Conservation (phyloP, 148 eudicot species). For the Beta vulgaris region DNA sequence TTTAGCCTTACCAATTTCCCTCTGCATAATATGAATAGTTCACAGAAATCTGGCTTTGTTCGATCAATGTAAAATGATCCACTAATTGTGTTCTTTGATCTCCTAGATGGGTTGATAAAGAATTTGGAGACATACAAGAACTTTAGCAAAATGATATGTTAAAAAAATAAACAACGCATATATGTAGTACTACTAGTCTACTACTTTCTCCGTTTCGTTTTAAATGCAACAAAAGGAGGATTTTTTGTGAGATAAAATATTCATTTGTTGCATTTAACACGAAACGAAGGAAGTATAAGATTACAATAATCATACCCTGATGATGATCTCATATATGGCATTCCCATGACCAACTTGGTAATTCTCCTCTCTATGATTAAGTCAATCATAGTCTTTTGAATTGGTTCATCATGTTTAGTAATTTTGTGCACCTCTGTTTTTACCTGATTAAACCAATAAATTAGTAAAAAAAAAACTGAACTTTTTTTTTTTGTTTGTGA, state of each 20-base stretch:
- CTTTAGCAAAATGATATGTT: not conserved
- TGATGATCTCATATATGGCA: conserved; percentile 52
- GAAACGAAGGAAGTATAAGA: not conserved
- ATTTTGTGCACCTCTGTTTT: conserved; percentile 51
- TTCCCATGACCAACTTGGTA: conserved; percentile 64
- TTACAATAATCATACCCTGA: conserved; percentile 41
- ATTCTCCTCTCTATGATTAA: conserved; percentile 41
- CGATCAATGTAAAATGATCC: conserved; percentile 46
- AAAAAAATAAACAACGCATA: no score
- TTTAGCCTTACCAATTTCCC: conserved; percentile 55
- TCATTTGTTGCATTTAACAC: no score
- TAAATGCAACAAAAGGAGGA: no score
- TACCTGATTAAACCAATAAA: conserved; percentile 36
- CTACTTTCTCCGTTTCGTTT: no score
- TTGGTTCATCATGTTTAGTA: conserved; percentile 47
- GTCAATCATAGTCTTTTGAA: conserved; percentile 46
- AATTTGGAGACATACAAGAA: not conserved
- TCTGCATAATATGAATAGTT: conserved; percentile 43
- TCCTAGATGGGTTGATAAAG: conserved; percentile 36
- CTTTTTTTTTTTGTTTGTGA: no score
- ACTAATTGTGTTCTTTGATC: conserved; percentile 41
- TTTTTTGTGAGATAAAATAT: no score
- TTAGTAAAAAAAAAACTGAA: no score
- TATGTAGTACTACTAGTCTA: no score
- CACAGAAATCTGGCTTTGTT: conserved; percentile 66